These are phyloP conservation scores for Coprinopsis sp. DNA, from an alignment of 768 basidiomycete species.

Conservation along the genomic window DNA sequence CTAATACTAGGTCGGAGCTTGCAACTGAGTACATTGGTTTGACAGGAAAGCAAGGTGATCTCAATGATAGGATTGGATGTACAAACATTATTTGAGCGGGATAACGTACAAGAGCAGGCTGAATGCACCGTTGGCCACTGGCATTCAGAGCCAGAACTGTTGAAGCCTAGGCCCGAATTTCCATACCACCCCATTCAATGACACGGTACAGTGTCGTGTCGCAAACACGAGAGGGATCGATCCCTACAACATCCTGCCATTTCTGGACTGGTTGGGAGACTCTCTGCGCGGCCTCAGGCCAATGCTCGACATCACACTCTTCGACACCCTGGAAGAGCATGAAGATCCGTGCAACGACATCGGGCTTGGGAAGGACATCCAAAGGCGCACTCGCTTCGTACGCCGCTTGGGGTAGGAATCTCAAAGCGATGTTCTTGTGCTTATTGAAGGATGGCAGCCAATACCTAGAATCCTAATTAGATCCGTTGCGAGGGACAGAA, in stretches of 20 bases:
- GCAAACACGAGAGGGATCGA: conserved; percentile 20
- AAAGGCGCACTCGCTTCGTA: conserved; percentile 38
- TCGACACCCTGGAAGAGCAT: conserved; percentile 41
- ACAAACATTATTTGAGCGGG: too few relatives aligned
- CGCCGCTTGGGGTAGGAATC: conserved; percentile 39
- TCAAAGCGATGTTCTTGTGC: conserved; percentile 36
- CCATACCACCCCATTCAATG: too few relatives aligned
- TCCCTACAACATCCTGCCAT: conserved; percentile 33
- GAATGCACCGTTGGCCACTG: too few relatives aligned
- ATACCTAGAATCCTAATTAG: conserved; percentile 21
- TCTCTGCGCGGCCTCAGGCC: conserved; percentile 20
- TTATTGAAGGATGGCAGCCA: conserved; percentile 40
- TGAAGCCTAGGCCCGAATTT: too few relatives aligned
- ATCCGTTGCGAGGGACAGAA: background rate
- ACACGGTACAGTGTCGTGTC: conserved; percentile 16
- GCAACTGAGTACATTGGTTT: too few relatives aligned
- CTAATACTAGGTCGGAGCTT: too few relatives aligned
- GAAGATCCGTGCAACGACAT: conserved; percentile 40
- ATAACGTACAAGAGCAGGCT: too few relatives aligned
- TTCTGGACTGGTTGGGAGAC: conserved; percentile 18
- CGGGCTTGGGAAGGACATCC: conserved; percentile 34
- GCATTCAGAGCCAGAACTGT: too few relatives aligned
- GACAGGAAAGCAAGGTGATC: too few relatives aligned
- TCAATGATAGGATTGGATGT: too few relatives aligned
- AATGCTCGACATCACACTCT: conserved; percentile 17